Conservation (phyloP, 2,329 filamentous ascomycete genomes). For the Pseudopyricularia javanii region DNA sequence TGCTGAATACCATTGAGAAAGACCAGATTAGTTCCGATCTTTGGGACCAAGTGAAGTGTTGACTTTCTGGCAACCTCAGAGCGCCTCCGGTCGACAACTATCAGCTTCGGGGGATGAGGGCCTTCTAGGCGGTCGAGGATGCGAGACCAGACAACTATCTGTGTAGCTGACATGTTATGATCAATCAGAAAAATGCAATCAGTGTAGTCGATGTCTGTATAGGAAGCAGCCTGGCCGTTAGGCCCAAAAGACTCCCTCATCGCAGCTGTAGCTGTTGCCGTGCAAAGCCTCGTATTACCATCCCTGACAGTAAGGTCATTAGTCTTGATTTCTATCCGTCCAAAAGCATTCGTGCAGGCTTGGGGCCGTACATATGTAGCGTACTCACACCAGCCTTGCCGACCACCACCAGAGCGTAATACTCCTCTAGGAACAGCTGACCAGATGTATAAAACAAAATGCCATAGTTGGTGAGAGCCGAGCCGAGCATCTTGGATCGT, state of each 20-base stretch:
- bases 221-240: constrained; percentile 23
- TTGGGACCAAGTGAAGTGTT: constrained; percentile 20
- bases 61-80: constrained; percentile 20
- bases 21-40: constrained; percentile 21
- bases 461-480: constrained; percentile 6
- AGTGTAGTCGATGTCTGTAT: constrained; percentile 21
- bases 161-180: constrained; percentile 21
- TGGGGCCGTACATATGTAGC: constrained; percentile 20
- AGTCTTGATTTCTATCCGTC: not conserved
- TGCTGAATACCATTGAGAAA: constrained; percentile 23
- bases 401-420: constrained; percentile 22
- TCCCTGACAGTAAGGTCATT: constrained; percentile 11
- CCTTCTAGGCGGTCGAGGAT: constrained; percentile 20
- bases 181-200: constrained; percentile 23
- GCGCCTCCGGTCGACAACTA: constrained; percentile 21
- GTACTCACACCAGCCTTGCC: constrained; percentile 24
- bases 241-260: constrained; percentile 24
- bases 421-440: constrained; percentile 24
- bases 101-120: constrained; percentile 19
- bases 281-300: constrained; percentile 24
- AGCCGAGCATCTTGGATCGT: constrained; percentile 17
- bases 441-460: constrained; percentile 25
- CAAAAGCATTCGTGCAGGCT: no score
- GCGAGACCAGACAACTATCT: constrained; percentile 23
- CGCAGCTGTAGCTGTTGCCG: constrained; percentile 22